Evolutionary conservation across 2,329 filamentous ascomycete species (phyloP).

Genomic region (Hyphodiscus sp.): DNA sequence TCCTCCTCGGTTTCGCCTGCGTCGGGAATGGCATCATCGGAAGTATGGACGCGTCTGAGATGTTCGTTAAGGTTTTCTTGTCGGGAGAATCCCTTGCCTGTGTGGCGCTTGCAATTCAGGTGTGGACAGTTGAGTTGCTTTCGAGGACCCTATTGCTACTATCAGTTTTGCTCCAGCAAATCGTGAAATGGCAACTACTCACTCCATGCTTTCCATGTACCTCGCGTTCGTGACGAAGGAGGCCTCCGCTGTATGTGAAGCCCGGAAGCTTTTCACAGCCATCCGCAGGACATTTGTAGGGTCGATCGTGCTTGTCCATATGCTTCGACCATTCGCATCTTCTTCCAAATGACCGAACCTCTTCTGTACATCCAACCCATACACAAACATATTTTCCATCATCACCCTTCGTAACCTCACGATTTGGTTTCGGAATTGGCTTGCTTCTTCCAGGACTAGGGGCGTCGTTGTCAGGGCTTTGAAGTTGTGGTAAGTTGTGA

Average conservation of each 20-base stretch:
- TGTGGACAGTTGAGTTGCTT: constrained; percentile 84
- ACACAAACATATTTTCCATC: constrained; percentile 75
- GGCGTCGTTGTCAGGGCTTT: constrained; percentile 25
- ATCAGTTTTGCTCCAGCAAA: not conserved
- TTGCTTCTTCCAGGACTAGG: constrained; percentile 34
- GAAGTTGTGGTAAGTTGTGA: constrained; percentile 21
- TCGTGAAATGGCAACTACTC: not conserved
- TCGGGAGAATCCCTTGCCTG: constrained; percentile 82
- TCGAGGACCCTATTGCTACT: constrained; percentile 65
- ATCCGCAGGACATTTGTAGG: constrained; percentile 77
- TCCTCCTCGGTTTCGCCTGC: constrained; percentile 36
- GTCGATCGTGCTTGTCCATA: constrained; percentile 89
- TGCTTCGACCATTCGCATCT: constrained; percentile 88
- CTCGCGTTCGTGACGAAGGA: constrained; percentile 85
- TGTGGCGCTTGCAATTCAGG: constrained; percentile 79
- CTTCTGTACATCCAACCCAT: constrained; percentile 60
- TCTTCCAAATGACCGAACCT: constrained; percentile 61
- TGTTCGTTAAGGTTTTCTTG: constrained; percentile 95
- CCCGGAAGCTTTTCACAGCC: constrained; percentile 87
- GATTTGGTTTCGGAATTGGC: constrained; percentile 52
- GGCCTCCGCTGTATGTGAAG: constrained; percentile 90
- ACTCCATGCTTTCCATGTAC: constrained; percentile 57
- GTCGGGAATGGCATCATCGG: constrained; percentile 32
- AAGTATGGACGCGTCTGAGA: constrained; percentile 77
- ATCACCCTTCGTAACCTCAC: constrained; percentile 52